Evolutionary conservation across 371 early-diverging fungal species (phyloP), one percentile per base, ranked within the genome.

Genomic region (Apophysomyces variabilis): DNA sequence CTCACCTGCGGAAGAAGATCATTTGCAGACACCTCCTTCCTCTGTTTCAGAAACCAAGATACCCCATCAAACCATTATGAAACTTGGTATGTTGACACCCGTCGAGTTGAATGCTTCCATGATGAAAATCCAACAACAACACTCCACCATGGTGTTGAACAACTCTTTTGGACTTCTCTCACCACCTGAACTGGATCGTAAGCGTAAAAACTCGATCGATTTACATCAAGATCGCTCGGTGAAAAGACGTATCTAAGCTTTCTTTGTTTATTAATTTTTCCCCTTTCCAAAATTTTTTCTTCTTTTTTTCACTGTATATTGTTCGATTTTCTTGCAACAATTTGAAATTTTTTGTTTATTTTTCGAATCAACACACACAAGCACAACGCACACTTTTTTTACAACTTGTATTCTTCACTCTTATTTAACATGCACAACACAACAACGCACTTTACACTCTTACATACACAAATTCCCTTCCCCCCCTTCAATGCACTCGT

Each of bases 271-370:
- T 50, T 50, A 7, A 18, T 18, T 21, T 50, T 50, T 26, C 32
- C 21, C 21, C 21, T 18, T 26, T 26, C 32, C 32, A 26, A 26
- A 1, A 7, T 21, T 50, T 21, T 50, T 50, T 50, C 21, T 21
- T 21, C 5, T 21, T 50, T 21, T 21, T 21, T 21, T 50, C 21
- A n/a, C 21, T 50, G 54, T 50, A 50, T 50, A 50, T 50, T 50
- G 54, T 50, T 50, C 54, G 54, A 50, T 50, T 50, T 50, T 26
- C 21, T 50, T 50, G 54, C n/a, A 50, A n/a, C 54, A 50, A n/a
- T 47, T 50, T 50, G 54, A 18, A 50, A 9, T 50, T 26, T 9
- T 18, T 21, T 50, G 21, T 21, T 50, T 50, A 21, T 9, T n/a
- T 50, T 45, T n/a, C 46, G 16, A 45, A 3, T 26, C 46, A 45